Conservation (phyloP, 257 asterid species). For the Misopates orontium region DNA sequence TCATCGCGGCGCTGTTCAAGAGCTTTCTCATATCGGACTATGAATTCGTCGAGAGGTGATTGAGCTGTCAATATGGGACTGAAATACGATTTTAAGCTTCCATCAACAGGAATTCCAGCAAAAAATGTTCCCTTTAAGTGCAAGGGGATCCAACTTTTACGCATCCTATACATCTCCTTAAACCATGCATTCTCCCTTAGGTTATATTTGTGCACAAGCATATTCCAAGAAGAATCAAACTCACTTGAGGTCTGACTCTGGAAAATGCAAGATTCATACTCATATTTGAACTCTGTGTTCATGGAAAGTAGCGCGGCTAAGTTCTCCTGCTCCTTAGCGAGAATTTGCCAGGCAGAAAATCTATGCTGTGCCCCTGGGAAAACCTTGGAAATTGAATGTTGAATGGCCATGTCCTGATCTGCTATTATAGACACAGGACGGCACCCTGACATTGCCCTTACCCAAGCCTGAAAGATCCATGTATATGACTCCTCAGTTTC, state of each 20-base stretch:
- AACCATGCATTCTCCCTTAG: slow-evolving; percentile 68
- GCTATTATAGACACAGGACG: slow-evolving; percentile 84
- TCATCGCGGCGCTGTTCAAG: slow-evolving; percentile 78
- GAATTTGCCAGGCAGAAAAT: slow-evolving; percentile 78
- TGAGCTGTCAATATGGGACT: slow-evolving; percentile 57
- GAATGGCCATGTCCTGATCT: slow-evolving; percentile 71
- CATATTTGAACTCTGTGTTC: slow-evolving; percentile 76
- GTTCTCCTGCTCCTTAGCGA: slow-evolving; percentile 66
- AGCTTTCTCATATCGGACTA: slow-evolving; percentile 68
- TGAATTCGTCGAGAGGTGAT: slow-evolving; percentile 63
- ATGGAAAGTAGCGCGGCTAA: slow-evolving; percentile 62
- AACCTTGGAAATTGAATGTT: slow-evolving; percentile 61
- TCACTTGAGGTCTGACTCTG: slow-evolving; percentile 74
- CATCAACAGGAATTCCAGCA: slow-evolving; percentile 86
- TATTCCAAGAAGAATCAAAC: slow-evolving; percentile 84
- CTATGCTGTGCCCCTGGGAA: slow-evolving; percentile 83
- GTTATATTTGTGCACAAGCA: slow-evolving; percentile 63
- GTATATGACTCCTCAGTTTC: slow-evolving; percentile 89
- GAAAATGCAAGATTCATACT: slow-evolving; percentile 71
- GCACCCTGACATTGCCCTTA: slow-evolving; percentile 72
- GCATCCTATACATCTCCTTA: slow-evolving; percentile 77
- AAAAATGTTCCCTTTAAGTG: slow-evolving; percentile 73
- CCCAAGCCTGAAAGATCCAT: slow-evolving; percentile 87
- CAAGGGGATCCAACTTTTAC: slow-evolving; percentile 84
- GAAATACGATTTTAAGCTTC: slow-evolving; percentile 72